Base-by-base conservation (phyloP, 2,329 filamentous ascomycete species). In the Orbilia javanica region DNA sequence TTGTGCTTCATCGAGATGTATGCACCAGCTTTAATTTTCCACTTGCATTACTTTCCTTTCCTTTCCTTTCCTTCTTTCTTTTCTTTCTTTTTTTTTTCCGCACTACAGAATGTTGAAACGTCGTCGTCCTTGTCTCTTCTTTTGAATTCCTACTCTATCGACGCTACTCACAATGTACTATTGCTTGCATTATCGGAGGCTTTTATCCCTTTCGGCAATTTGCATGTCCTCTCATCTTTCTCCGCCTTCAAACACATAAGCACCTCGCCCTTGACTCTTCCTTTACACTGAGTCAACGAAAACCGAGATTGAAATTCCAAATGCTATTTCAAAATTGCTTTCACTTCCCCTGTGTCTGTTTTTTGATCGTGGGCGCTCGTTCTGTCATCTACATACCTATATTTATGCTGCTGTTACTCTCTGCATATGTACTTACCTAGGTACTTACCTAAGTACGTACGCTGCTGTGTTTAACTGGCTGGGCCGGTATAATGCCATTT, bases 121-220 rank as follows among this genome's bases (percentile, higher is more conserved):
- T 42, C 20, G 44, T 34, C 39, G 27, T n/a, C n/a, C n/a, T 10
- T 52, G 34, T 55, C 11, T 46, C 52, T 36, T 39, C 27, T 46
- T 53, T 70, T 15, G 39, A 11, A 48, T 66, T 29, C 20, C 46
- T 68, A 8, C n/a, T 55, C 15, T 22, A 46, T 44, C 65, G 20
- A 69, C 65, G 22, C 29, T 27, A 46, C 25, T 42, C 50, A 71
- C 57, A 62, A 22, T 71, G 72, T 66, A 77, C 62, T 60, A 70
- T 66, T 52, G 73, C 60, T 77, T 71, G 60, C 60, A 55, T 64
- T n/a, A 25, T 62, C 65, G 73, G 73, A 71, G 66, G 73, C 60
- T 50, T 31, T 44, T 36, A 57, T 60, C 63, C 31, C 66, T 77
- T 77, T 77, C 65, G 65, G 60, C 42, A 48, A 64, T 46, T 64